A percentile compares a stretch with the other conserved stretches of the same genome.
Evolutionary conservation across 208 protist genomes (phyloP).

Genomic region (Tetramitus jugosus): DNA sequence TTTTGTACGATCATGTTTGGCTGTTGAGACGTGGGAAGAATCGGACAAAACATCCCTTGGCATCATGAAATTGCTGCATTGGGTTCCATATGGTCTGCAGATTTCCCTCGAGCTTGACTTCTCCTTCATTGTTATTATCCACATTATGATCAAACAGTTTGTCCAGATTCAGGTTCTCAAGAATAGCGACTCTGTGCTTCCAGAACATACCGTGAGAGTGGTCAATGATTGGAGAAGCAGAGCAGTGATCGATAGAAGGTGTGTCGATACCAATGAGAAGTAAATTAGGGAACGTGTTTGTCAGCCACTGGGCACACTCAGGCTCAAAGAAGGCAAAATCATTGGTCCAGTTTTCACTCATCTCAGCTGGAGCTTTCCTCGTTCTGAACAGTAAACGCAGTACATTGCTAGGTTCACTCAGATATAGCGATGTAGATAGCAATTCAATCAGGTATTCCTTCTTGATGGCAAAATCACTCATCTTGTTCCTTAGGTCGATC

Average conservation of each 20-base stretch:
- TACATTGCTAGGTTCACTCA: not conserved
- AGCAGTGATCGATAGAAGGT: conserved; percentile 50
- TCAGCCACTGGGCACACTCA: conserved; percentile 45
- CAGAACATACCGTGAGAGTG: conserved; percentile 48
- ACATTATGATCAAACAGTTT: not conserved
- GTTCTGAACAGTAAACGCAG: too few relatives aligned
- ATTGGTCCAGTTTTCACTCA: conserved; percentile 27
- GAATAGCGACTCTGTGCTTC: conserved; percentile 50
- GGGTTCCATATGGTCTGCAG: not conserved
- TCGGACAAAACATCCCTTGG: not conserved
- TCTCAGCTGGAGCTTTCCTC: not conserved
- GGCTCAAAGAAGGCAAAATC: conserved; percentile 46
- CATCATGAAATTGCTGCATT: not conserved
- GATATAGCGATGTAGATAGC: not conserved
- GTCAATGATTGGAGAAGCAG: conserved; percentile 41
- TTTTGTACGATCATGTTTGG: too few relatives aligned
- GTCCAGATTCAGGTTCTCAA: conserved; percentile 53
- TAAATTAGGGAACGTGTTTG: conserved; percentile 47
- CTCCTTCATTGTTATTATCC: too few relatives aligned
- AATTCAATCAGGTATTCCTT: not conserved
- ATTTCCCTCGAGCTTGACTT: not conserved
- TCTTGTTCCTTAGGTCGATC: conserved; percentile 39
- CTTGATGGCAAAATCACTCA: not conserved
- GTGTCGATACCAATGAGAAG: conserved; percentile 58
- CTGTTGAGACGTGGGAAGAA: too few relatives aligned